phyloP scores from a whole-genome alignment of 2,329 filamentous ascomycete genomes.

The Fusarium verticillioides region DNA sequence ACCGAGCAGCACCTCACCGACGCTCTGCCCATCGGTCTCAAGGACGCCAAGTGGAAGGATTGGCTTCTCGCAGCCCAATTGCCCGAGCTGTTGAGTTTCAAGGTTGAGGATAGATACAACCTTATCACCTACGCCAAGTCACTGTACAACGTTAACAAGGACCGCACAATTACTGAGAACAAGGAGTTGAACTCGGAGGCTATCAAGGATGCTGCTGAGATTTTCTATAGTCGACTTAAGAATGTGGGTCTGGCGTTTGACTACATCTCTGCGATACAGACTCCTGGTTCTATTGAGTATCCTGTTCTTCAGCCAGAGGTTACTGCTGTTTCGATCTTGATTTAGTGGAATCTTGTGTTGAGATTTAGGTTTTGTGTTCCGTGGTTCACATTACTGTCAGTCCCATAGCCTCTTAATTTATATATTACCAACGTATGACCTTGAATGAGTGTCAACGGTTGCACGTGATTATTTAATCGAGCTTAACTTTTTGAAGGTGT shows the following conservation, averaged over 20 bases:
- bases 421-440: rapidly evolving
- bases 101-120: slow-evolving; percentile 26
- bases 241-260: background rate
- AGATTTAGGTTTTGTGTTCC: rapidly evolving
- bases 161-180: background rate
- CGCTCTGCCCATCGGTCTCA: slow-evolving; percentile 23
- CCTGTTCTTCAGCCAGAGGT: slow-evolving; percentile 20
- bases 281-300: slow-evolving; percentile 16
- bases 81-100: slow-evolving; percentile 27
- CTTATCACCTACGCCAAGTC: slow-evolving; percentile 29
- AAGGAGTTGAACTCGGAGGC: background rate
- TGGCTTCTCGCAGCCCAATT: slow-evolving; percentile 23
- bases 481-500: background rate
- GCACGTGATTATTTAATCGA: background rate
- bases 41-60: slow-evolving; percentile 31
- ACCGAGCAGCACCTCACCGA: slow-evolving; percentile 22
- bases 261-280: slow-evolving; percentile 4
- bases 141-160: slow-evolving; percentile 22
- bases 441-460: rapidly evolving
- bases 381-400: rapidly evolving
- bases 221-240: slow-evolving; percentile 10
- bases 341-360: rapidly evolving
- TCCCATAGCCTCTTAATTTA: background rate
- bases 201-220: slow-evolving; percentile 3
- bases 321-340: slow-evolving; percentile 27